Conservation (phyloP, 208 protist genomes). For the Wallacemonas collosoma region DNA sequence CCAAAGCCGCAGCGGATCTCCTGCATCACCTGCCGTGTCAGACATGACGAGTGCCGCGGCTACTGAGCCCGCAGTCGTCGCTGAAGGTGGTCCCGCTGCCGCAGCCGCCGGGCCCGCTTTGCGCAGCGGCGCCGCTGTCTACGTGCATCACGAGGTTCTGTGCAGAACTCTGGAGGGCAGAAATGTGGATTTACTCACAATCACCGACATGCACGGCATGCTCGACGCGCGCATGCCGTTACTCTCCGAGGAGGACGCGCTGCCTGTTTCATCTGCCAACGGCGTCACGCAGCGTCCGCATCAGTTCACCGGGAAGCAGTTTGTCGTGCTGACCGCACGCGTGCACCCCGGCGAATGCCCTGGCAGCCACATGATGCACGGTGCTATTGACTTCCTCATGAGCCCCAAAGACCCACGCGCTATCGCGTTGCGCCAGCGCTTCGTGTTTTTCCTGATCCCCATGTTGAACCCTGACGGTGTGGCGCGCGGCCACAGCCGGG, state of each 20-base stretch:
- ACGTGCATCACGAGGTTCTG: conserved; percentile 88
- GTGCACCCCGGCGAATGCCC: conserved; percentile 95
- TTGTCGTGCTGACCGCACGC: conserved; percentile 85
- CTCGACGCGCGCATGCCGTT: conserved; percentile 28
- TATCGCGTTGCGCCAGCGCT: conserved; percentile 71
- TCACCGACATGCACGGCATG: conserved; percentile 70
- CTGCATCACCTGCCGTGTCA: neutral
- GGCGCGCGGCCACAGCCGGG: conserved; percentile 89
- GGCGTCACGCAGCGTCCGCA: conserved; percentile 56
- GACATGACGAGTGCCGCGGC: neutral
- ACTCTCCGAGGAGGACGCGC: conserved; percentile 41
- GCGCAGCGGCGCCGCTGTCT: conserved; percentile 37
- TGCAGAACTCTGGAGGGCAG: conserved; percentile 81
- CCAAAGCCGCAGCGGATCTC: neutral
- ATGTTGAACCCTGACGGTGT: conserved; percentile 96
- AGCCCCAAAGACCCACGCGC: conserved; percentile 72
- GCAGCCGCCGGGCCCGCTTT: neutral
- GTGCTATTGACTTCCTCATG: conserved; percentile 89
- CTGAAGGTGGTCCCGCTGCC: neutral
- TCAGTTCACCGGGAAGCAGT: conserved; percentile 64
- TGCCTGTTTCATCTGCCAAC: conserved; percentile 66
- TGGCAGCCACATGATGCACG: conserved; percentile 93
- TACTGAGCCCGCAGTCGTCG: neutral
- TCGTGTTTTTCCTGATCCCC: conserved; percentile 91
- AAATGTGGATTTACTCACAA: conserved; percentile 88